Base-by-base conservation (phyloP, 495 filamentous ascomycete species). In the Hyphodiscus hymeniophilus region DNA sequence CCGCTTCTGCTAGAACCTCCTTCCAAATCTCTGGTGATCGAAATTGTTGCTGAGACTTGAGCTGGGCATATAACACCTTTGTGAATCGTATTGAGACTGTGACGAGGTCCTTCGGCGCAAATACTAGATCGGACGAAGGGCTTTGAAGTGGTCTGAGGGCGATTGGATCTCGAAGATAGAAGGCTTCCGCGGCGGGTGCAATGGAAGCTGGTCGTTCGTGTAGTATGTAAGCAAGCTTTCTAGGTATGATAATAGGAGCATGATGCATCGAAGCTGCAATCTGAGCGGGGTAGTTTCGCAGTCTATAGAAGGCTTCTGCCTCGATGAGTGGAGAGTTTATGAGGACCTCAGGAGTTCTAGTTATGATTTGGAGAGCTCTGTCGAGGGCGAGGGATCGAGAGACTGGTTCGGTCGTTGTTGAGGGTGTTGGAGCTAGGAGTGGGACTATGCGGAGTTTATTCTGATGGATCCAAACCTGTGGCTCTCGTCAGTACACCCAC, bases 11-110 rank as follows among this genome's bases (percentile, higher is more conserved):
- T 0, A 77, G 22, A 3, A 67, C 24, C 7, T 47, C 7, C 7
- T 64, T 66, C 88, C 88, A 90, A 7, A 65, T 68, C 7, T 70
- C 69, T 22, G 91, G 87, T 2, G 79, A 60, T 0, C 68, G 66
- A 53, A 95, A 98, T n/a, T 79, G 73, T 63, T 98, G 92, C 63
- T 98, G 92, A n/a, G 84, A 84, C 55, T 84, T 87, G 13, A 97
- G 66, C 58, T 98, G 92, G 17, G 94, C 94, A 65, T 83, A 97
- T 28, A 94, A 81, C 2, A 91, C 79, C 60, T 82, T 86, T 0
- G 90, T 95, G 62, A 97, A 94, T 16, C 75, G 78, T 5, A 85
- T 74, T 45, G 80, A 85, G 20, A 90, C 71, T 0, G 78, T 83
- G 17, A 96, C 86, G 28, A 89, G 73, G 57, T 97, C 92, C 33